Percentiles rank a stretch among this genome's conserved stretches.
These are phyloP conservation scores for Chrysosporium queenslandicum DNA, from an alignment of 2,329 filamentous ascomycete species.

Conservation along the genomic window DNA sequence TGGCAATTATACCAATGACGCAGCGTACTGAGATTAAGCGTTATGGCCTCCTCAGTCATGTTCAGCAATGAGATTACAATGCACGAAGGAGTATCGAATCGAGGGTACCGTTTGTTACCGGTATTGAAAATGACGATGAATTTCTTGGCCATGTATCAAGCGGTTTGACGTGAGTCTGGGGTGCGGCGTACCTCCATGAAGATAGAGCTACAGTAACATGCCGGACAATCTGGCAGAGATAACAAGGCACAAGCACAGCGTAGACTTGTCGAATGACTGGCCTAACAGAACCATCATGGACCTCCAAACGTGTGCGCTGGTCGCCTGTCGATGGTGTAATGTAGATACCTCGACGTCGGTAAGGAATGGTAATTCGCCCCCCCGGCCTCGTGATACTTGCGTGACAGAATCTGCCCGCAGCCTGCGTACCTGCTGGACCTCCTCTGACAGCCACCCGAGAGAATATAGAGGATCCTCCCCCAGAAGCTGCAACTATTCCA, in stretches of 20 bases:
- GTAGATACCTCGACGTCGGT: neutral
- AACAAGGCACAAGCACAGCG: neutral
- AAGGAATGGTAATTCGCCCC: constrained; percentile 6
- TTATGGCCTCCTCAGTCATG: neutral
- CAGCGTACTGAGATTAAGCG: constrained; percentile 2
- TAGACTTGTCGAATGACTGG: neutral
- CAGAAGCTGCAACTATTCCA: neutral
- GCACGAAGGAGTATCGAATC: neutral
- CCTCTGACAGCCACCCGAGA: constrained; percentile 11
- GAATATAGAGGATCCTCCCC: constrained; percentile 8
- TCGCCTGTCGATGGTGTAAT: neutral
- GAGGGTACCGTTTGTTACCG: neutral
- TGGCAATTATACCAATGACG: neutral
- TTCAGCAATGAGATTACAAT: neutral
- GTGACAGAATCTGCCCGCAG: constrained; percentile 14
- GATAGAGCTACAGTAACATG: neutral
- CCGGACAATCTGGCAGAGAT: neutral
- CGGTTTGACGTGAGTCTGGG: constrained; percentile 8
- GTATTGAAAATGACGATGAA: constrained; percentile 1
- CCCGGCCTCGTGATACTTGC: constrained; percentile 12
- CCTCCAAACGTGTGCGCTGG: neutral
- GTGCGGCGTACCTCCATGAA: neutral
- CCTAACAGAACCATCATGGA: neutral
- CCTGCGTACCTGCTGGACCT: constrained; percentile 14
- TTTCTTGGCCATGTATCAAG: constrained; percentile 9